These are phyloP conservation scores for barley (Hordeum vulgare) DNA, from an alignment of 176 grass and related monocot species.

Conservation along the genomic window MorexV3_pseudomolecules_assembly NC_058521.1:51103420-51103919, in stretches of 20 bases:
- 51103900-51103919: background rate
- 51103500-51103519: slow-evolving; percentile 94
- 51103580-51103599: slow-evolving; percentile 94
- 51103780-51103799: background rate
- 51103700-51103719: slow-evolving; percentile 93
- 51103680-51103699: slow-evolving; percentile 72
- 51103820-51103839: background rate
- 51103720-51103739: slow-evolving; percentile 84
- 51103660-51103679: slow-evolving; percentile 94
- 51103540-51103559: slow-evolving; percentile 91
- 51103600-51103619: slow-evolving; percentile 95
- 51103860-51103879: background rate
- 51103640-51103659: slow-evolving; percentile 98
- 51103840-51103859: background rate
- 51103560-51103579: slow-evolving; percentile 91
- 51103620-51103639: slow-evolving; percentile 94
- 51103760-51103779: slow-evolving; percentile 26
- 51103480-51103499: slow-evolving; percentile 94
- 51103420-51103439: slow-evolving; percentile 94
- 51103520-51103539: slow-evolving; percentile 89
- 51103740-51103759: slow-evolving; percentile 68
- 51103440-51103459: slow-evolving; percentile 85
- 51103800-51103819: slow-evolving; percentile 3
- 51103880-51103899: background rate
- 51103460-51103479: slow-evolving; percentile 99